Evolutionary conservation across 2,329 filamentous ascomycete genomes (phyloP).

Genomic region (Beauveria australis): DNA sequence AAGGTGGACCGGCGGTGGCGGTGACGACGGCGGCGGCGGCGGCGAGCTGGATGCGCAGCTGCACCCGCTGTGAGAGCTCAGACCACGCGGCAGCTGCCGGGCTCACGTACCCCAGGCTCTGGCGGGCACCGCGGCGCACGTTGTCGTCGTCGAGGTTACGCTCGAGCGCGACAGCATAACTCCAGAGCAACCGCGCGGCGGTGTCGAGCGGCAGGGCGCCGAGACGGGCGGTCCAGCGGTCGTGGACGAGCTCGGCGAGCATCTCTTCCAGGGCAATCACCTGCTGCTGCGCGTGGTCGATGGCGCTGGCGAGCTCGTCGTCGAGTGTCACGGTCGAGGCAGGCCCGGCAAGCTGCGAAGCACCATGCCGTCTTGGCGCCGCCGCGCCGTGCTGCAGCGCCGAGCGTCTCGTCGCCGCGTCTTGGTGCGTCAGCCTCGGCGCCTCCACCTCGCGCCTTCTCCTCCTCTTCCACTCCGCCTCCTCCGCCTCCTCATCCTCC

Average conservation of each 20-base stretch:
- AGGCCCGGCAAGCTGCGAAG: neutral
- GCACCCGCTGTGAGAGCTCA: neutral
- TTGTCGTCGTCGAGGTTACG: conserved; percentile 19
- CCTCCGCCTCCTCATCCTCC: neutral
- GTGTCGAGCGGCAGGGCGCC: conserved; percentile 13
- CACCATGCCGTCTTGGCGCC: neutral
- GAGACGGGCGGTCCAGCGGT: conserved; percentile 20
- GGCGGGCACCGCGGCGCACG: conserved; percentile 12
- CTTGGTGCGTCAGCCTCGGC: conserved; percentile 10
- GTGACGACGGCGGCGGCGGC: neutral
- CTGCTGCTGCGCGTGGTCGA: neutral
- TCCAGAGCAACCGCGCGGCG: conserved; percentile 16
- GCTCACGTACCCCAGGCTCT: conserved; percentile 7
- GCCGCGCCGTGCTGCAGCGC: neutral
- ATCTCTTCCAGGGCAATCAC: conserved; percentile 1
- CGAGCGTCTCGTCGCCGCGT: conserved; percentile 8
- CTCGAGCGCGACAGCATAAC: conserved; percentile 18
- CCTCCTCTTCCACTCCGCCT: neutral
- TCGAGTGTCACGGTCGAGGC: neutral
- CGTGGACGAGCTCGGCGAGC: conserved; percentile 19
- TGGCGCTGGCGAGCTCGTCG: neutral
- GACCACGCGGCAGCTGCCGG: neutral
- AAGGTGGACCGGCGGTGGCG: neutral
- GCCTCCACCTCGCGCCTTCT: neutral
- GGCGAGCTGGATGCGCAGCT: conserved; percentile 13